Evolutionary conservation across 2,329 filamentous ascomycete species (phyloP).

Genomic region (Xylaria sp.): DNA sequence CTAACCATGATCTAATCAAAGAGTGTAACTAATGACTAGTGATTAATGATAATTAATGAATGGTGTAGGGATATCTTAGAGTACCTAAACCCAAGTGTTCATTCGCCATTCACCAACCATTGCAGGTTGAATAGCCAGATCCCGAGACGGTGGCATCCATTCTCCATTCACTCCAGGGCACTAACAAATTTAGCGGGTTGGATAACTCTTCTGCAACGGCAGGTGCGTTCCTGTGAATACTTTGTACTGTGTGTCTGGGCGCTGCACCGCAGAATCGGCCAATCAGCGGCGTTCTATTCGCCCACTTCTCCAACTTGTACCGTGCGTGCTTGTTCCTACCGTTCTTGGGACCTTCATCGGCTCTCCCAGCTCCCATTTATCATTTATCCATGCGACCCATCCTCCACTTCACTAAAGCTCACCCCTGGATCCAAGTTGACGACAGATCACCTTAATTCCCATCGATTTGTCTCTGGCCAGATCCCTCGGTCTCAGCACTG

Average conservation of each 20-base stretch:
- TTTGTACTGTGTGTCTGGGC: background rate
- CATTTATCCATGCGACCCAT: conserved; percentile 20
- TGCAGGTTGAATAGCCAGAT: background rate
- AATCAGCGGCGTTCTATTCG: background rate
- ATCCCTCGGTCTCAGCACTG: conserved; percentile 7
- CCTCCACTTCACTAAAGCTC: conserved; percentile 23
- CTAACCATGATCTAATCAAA: background rate
- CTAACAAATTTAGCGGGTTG: background rate
- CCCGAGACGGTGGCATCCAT: background rate
- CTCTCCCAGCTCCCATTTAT: conserved; percentile 17
- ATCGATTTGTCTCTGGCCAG: conserved; percentile 14
- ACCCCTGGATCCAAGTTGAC: conserved; percentile 38
- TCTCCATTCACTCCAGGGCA: background rate
- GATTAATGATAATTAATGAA: background rate
- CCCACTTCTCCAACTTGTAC: background rate
- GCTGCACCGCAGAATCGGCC: background rate
- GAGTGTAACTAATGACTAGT: background rate
- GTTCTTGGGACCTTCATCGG: background rate
- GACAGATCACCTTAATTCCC: conserved; percentile 38
- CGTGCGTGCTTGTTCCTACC: background rate
- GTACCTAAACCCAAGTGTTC: background rate
- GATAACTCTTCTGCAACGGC: background rate
- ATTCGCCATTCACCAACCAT: background rate
- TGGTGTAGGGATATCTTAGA: background rate
- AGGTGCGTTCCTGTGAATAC: background rate